phyloP scores from a whole-genome alignment of 306 rosid genomes.

The Gleditsia sinensis region DNA sequence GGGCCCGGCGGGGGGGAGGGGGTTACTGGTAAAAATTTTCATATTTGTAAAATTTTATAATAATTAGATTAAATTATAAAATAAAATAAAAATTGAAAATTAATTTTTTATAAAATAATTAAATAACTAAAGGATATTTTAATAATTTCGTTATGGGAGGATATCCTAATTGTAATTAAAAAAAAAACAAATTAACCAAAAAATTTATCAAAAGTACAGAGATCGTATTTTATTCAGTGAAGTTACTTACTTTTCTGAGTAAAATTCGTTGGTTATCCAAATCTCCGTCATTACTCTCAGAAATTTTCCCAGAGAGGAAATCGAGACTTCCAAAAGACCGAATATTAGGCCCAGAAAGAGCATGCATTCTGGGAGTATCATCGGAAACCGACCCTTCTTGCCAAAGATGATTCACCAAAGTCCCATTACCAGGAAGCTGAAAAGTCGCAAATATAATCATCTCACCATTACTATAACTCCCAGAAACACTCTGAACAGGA shows the following conservation, averaged over 20 bases:
- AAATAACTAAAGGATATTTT: too few relatives aligned
- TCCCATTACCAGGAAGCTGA: conserved; percentile 4
- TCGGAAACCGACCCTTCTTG: conserved; percentile 36
- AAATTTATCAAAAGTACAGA: too few relatives aligned
- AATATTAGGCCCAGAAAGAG: neutral
- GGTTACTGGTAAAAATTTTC: too few relatives aligned
- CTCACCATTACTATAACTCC: neutral
- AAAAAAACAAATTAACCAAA: too few relatives aligned
- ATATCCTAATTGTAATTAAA: too few relatives aligned
- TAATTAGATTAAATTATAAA: too few relatives aligned
- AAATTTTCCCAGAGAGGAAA: conserved; percentile 25
- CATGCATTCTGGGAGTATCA: conserved; percentile 18
- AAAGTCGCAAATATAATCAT: conserved; percentile 34
- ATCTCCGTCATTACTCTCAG: neutral
- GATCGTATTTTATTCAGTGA: too few relatives aligned
- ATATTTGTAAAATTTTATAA: too few relatives aligned
- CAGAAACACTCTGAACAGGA: conserved; percentile 20
- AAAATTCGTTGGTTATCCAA: neutral
- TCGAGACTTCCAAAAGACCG: conserved; percentile 36
- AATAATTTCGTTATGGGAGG: too few relatives aligned
- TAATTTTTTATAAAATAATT: too few relatives aligned
- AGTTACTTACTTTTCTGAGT: conserved; percentile 15
- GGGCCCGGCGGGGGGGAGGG: too few relatives aligned
- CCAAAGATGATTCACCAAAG: conserved; percentile 37
- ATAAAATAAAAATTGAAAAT: too few relatives aligned